Evolutionary conservation across 495 filamentous ascomycete species (phyloP).

Genomic region (Hyphodiscus hymeniophilus): DNA sequence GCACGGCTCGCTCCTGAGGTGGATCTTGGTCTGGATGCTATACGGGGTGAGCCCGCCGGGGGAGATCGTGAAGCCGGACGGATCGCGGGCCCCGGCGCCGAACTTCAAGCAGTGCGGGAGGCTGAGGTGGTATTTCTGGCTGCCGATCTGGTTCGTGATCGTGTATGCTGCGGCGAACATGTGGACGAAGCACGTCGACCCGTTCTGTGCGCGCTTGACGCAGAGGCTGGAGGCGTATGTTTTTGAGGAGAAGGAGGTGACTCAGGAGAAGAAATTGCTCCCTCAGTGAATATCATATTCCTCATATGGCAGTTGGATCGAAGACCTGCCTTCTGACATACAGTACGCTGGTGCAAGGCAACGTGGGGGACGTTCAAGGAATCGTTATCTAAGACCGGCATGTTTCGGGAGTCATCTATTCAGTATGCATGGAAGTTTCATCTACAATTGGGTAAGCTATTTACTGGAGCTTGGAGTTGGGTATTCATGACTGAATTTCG

Average conservation of each 20-base stretch:
- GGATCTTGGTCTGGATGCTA: constrained; percentile 55
- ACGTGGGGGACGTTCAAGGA: too few relatives aligned
- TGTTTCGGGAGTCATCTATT: too few relatives aligned
- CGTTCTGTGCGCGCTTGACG: constrained; percentile 53
- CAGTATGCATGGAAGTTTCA: too few relatives aligned
- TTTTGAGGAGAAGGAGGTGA: constrained; percentile 30
- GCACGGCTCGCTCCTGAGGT: constrained; percentile 56
- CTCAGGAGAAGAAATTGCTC: background rate
- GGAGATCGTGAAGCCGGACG: constrained; percentile 40
- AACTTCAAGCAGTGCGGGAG: constrained; percentile 6
- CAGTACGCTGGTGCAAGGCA: too few relatives aligned
- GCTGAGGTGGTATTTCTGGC: constrained; percentile 12
- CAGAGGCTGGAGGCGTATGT: constrained; percentile 46
- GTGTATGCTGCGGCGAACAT: constrained; percentile 49
- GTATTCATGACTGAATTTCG: too few relatives aligned
- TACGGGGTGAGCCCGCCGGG: constrained; percentile 49
- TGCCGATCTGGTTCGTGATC: constrained; percentile 49
- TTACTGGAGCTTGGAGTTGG: too few relatives aligned
- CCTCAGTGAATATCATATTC: too few relatives aligned
- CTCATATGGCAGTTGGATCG: too few relatives aligned
- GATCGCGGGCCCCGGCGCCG: constrained; percentile 27
- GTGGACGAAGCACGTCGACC: constrained; percentile 61
- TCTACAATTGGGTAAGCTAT: too few relatives aligned
- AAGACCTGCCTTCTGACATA: too few relatives aligned
- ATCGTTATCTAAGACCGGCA: too few relatives aligned